A percentile compares a stretch with the other conserved stretches of the same genome.
These are phyloP conservation scores for Mortierella sp. DNA, from an alignment of 371 early-diverging fungal species.

Conservation along the genomic window DNA sequence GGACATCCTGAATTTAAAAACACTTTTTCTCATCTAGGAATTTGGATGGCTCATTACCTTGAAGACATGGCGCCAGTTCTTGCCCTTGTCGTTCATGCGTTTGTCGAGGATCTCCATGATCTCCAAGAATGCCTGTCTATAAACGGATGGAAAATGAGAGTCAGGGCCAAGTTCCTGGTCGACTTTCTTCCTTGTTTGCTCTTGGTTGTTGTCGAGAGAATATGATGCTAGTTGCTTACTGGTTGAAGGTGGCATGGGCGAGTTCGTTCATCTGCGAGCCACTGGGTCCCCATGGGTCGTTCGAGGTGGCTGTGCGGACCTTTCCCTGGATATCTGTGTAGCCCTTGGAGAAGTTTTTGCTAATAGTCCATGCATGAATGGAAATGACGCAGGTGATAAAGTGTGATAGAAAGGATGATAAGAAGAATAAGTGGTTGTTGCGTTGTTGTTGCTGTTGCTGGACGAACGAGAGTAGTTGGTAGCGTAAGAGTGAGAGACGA, in stretches of 20 bases:
- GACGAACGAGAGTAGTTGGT: not conserved
- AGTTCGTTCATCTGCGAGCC: slow-evolving; percentile 90
- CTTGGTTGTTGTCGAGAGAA: not conserved
- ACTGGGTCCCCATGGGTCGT: slow-evolving; percentile 91
- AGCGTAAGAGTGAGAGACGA: not conserved
- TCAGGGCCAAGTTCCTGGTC: not conserved
- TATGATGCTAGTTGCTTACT: slow-evolving; percentile 74
- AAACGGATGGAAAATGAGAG: not conserved
- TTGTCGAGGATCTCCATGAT: slow-evolving; percentile 98
- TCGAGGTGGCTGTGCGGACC: slow-evolving; percentile 96
- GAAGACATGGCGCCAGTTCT: slow-evolving; percentile 99
- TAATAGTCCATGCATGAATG: slow-evolving; percentile 38
- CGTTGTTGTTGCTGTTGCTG: not conserved
- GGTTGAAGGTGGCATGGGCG: slow-evolving; percentile 87
- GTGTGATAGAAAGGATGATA: not conserved
- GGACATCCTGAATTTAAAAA: not conserved
- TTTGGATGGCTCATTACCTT: slow-evolving; percentile 72
- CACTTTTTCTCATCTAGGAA: slow-evolving; percentile 8
- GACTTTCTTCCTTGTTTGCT: not conserved
- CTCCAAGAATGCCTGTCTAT: slow-evolving; percentile 90
- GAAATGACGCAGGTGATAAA: not conserved
- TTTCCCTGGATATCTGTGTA: slow-evolving; percentile 96
- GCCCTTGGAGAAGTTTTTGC: slow-evolving; percentile 97
- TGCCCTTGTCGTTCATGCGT: slow-evolving; percentile 96
- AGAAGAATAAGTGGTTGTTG: not conserved